These are phyloP conservation scores for Podospora conica DNA, from an alignment of 495 filamentous ascomycete genomes.

Conservation along the genomic window DNA sequence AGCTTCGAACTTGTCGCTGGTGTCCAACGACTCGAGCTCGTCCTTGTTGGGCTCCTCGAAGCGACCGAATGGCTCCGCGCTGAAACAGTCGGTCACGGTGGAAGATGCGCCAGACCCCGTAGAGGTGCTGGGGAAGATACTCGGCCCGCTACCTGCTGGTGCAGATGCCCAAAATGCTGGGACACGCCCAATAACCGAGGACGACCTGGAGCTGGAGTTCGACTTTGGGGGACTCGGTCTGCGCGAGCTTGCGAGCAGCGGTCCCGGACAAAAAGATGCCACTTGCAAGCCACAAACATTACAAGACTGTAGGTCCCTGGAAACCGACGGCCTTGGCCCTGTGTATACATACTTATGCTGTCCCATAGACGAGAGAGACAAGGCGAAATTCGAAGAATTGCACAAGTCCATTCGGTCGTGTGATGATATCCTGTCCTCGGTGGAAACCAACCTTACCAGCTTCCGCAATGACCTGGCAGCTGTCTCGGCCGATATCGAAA, in stretches of 20 bases:
- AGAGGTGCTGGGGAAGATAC: conserved; percentile 62
- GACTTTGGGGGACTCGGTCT: conserved; percentile 74
- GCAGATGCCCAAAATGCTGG: conserved; percentile 3
- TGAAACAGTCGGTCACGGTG: conserved; percentile 52
- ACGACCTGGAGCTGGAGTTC: conserved; percentile 50
- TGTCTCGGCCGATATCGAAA: conserved; percentile 93
- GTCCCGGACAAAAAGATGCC: conserved; percentile 37
- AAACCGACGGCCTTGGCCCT: conserved; percentile 13
- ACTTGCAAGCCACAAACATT: conserved; percentile 59
- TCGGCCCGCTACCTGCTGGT: conserved; percentile 45
- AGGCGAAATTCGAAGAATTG: conserved; percentile 83
- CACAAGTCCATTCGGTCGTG: conserved; percentile 85
- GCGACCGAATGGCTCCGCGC: conserved; percentile 57
- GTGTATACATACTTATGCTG: conserved; percentile 24
- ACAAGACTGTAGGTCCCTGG: conserved; percentile 60
- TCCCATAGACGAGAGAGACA: conserved; percentile 68
- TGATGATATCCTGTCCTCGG: conserved; percentile 87
- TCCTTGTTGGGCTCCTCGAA: conserved; percentile 59
- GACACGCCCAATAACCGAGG: conserved; percentile 32
- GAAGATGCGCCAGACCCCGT: conserved; percentile 62
- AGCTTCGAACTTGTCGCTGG: conserved; percentile 57
- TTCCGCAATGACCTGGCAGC: conserved; percentile 88
- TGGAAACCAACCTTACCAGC: conserved; percentile 83
- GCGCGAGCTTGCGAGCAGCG: conserved; percentile 56
- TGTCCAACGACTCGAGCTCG: conserved; percentile 64